Evolutionary conservation across 2,329 filamentous ascomycete species (phyloP), one percentile per base, ranked within the genome.

Genomic region (Basipetospora chlamydospora): DNA sequence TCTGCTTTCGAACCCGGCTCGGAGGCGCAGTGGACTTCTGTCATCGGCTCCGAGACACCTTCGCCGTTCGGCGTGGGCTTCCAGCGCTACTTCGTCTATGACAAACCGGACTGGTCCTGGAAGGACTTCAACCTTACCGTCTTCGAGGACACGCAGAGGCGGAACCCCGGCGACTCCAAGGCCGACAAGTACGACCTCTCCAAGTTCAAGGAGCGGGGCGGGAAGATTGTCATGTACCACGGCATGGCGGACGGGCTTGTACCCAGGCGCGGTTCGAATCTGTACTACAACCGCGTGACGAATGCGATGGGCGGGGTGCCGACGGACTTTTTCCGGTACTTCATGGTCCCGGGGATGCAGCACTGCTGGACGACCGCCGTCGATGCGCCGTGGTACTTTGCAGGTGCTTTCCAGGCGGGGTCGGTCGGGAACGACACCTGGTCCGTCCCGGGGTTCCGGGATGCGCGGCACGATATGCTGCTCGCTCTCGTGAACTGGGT

Each of bases 291-390:
- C 23, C 46, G 45, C 12, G 54, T 55, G 1, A 40, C 45, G 8
- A 42, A 48, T 2, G 59, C 55, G 0, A 61, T 68, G 55, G 22
- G 22, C 22, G 47, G 43, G 3, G n/a, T 37, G 7, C 39, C 25
- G 9, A 35, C 28, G 40, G 60, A 64, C 12, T 67, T 67, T 46
- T 73, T 68, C 49, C 47, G 57, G 2, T 56, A 67, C 43, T 71
- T 71, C 47, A 48, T 55, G 4, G 58, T 70, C 5, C 65, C 66
- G 2, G 68, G 67, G 1, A 61, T 70, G 53, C 54, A 50, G 4
- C 68, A 73, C 44, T 73, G 70, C 39, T 41, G 39, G 23, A 39
- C 42, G 20, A 47, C 53, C 8, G 41, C 47, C 2, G 43, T 47
- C 6, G 45, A 50, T 22, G 56, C 55, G 15, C 58, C 57, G 5